Percentiles rank a stretch among this genome's conserved stretches.
These are phyloP conservation scores for Trichoderma guizhouense DNA, from an alignment of 2,329 filamentous ascomycete species.

Conservation along the genomic window DNA sequence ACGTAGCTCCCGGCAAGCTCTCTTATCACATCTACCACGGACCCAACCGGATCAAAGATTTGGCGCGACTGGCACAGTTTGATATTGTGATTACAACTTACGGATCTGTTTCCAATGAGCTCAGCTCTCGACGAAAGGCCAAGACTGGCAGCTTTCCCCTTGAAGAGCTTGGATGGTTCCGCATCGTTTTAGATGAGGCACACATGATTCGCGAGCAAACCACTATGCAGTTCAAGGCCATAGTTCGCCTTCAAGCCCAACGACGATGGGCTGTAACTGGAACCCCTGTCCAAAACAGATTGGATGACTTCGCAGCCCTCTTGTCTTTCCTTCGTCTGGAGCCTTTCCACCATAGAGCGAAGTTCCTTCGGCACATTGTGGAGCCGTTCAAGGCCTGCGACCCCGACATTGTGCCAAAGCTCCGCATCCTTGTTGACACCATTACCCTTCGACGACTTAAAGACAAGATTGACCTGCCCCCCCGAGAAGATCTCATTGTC, in stretches of 20 bases:
- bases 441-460: slow-evolving; percentile 89
- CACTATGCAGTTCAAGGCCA: slow-evolving; percentile 79
- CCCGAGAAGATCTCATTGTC: slow-evolving; percentile 68
- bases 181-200: slow-evolving; percentile 90
- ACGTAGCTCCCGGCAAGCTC: slow-evolving; percentile 63
- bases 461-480: slow-evolving; percentile 81
- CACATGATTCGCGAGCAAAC: slow-evolving; percentile 87
- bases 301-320: slow-evolving; percentile 84
- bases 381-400: slow-evolving; percentile 85
- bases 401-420: slow-evolving; percentile 75
- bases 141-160: slow-evolving; percentile 63
- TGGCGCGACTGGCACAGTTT: slow-evolving; percentile 64
- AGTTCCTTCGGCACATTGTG: slow-evolving; percentile 77
- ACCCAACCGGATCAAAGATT: slow-evolving; percentile 66
- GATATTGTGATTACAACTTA: slow-evolving; percentile 94
- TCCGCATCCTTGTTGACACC: slow-evolving; percentile 89
- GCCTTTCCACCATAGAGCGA: slow-evolving; percentile 75
- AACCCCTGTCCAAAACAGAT: slow-evolving; percentile 88
- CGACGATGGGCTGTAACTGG: slow-evolving; percentile 96
- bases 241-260: slow-evolving; percentile 73
- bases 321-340: slow-evolving; percentile 80
- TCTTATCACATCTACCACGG: slow-evolving; percentile 87
- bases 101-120: slow-evolving; percentile 78
- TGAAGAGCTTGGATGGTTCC: slow-evolving; percentile 82
- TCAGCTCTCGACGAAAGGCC: slow-evolving; percentile 58